phyloP scores from a whole-genome alignment of 495 filamentous ascomycete genomes.

The Neurospora intermedia region DNA sequence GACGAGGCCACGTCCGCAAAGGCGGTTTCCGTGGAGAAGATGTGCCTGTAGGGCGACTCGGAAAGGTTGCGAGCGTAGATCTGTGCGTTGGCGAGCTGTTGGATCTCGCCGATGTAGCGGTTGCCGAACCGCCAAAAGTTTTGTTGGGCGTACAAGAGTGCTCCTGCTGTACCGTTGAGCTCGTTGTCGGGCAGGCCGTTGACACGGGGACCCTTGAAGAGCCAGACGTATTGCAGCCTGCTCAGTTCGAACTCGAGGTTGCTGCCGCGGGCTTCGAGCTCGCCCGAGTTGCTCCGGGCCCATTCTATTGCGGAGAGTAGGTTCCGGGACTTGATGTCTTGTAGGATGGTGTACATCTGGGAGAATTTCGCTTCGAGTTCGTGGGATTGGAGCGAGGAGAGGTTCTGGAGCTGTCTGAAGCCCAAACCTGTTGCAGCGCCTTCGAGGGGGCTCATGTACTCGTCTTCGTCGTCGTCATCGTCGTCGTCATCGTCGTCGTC shows the following conservation, averaged over 20 bases:
- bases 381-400: constrained; percentile 49
- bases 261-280: constrained; percentile 71
- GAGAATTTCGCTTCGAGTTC: constrained; percentile 70
- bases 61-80: constrained; percentile 59
- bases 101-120: constrained; percentile 63
- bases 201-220: constrained; percentile 47
- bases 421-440: background rate
- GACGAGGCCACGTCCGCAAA: constrained; percentile 73
- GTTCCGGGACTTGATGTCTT: constrained; percentile 60
- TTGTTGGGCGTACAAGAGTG: constrained; percentile 60
- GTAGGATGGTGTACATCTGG: constrained; percentile 83
- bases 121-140: constrained; percentile 47
- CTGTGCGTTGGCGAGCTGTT: constrained; percentile 67
- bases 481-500: background rate
- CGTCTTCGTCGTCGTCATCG: constrained; percentile 2
- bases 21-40: constrained; percentile 61
- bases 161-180: constrained; percentile 34
- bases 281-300: constrained; percentile 57
- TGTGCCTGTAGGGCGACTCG: constrained; percentile 59
- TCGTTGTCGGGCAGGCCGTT: constrained; percentile 36
- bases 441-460: background rate
- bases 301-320: constrained; percentile 77
- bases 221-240: constrained; percentile 75
- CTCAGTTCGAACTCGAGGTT: constrained; percentile 92
- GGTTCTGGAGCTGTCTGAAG: constrained; percentile 24